Conservation (phyloP, 495 filamentous ascomycete genomes). For the Friedmanniomyces endolithicus region DNA sequence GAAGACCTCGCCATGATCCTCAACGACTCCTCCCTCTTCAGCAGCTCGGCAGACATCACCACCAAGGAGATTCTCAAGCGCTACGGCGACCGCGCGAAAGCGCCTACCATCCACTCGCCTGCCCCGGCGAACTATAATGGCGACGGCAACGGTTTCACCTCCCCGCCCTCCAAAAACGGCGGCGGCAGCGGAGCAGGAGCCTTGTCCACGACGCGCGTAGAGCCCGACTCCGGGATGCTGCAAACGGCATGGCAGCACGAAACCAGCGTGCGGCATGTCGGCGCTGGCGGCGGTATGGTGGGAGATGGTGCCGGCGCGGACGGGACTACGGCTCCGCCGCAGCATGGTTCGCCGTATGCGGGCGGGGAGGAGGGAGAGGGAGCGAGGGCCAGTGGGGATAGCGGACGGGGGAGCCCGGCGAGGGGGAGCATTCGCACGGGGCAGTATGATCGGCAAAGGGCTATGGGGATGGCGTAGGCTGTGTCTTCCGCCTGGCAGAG, state of each 20-base stretch:
- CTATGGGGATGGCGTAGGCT: constrained; percentile 9
- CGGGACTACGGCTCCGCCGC: not conserved
- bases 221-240: constrained; percentile 15
- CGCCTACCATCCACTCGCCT: constrained; percentile 10
- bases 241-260: constrained; percentile 20
- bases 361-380: not conserved
- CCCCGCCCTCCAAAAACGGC: constrained; percentile 4
- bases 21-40: constrained; percentile 69
- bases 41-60: constrained; percentile 70
- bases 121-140: not conserved
- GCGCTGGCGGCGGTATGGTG: constrained; percentile 1
- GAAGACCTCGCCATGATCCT: constrained; percentile 80
- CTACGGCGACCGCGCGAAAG: constrained; percentile 20
- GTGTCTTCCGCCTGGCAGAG: not conserved
- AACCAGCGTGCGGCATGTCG: constrained; percentile 21
- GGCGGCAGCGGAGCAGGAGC: too few relatives aligned
- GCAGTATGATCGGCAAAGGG: constrained; percentile 15
- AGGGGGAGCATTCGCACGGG: constrained; percentile 7
- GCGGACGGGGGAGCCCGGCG: constrained; percentile 9
- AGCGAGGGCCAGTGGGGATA: constrained; percentile 1
- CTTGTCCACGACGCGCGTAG: constrained; percentile 10
- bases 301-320: not conserved
- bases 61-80: constrained; percentile 79
- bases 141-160: not conserved
- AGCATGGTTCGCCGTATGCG: constrained; percentile 13